phyloP scores from a whole-genome alignment of 2,329 filamentous ascomycete species.

The Didymella arachidicola region DNA sequence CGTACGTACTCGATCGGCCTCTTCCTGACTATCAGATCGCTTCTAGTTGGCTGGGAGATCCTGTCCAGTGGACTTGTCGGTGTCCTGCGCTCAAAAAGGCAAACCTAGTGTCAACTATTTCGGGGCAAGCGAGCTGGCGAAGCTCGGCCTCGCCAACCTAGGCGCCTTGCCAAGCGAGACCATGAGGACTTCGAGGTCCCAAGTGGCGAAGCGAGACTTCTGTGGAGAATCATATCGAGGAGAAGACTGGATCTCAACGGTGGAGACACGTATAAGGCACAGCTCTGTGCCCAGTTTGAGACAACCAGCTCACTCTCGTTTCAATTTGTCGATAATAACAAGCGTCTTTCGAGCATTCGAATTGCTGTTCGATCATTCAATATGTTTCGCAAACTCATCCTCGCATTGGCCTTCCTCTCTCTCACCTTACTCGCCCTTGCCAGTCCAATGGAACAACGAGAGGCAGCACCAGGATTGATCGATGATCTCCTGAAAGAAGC shows the following conservation, averaged over 20 bases:
- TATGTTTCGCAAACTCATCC: slow-evolving; percentile 29
- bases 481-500: slow-evolving; percentile 36
- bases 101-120: slow-evolving; percentile 1
- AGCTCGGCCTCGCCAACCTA: slow-evolving; percentile 9
- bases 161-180: slow-evolving; percentile 1
- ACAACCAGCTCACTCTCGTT: background rate
- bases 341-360: background rate
- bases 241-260: slow-evolving; percentile 3
- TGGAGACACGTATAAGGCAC: slow-evolving; percentile 3
- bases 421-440: slow-evolving; percentile 28
- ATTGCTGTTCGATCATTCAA: background rate
- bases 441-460: slow-evolving; percentile 33
- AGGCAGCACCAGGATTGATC: slow-evolving; percentile 31
- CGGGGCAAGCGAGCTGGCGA: slow-evolving; percentile 6
- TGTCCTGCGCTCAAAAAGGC: background rate
- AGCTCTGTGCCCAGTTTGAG: background rate
- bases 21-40: background rate
- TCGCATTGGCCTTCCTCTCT: slow-evolving; percentile 28
- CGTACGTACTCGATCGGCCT: background rate
- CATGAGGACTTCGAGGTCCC: background rate
- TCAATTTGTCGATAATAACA: background rate
- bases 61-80: background rate
- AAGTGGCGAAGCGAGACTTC: slow-evolving; percentile 1
- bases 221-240: background rate
- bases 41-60: slow-evolving; percentile 2